phyloP scores from a whole-genome alignment of 495 filamentous ascomycete genomes.

The Penicillium ucsense region DNA sequence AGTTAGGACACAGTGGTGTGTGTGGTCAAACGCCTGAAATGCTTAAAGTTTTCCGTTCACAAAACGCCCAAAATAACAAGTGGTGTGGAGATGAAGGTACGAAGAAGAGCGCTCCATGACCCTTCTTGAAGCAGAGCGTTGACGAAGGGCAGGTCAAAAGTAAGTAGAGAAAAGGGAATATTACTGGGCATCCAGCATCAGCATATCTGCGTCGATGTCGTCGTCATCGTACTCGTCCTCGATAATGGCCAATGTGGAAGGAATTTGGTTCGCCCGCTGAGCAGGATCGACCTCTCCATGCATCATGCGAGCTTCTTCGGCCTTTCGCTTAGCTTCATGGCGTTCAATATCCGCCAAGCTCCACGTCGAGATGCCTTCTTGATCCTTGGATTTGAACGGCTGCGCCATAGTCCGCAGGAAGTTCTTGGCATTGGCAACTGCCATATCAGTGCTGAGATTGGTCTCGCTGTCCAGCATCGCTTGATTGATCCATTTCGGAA shows the following conservation, averaged over 20 bases:
- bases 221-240: slow-evolving; percentile 48
- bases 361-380: slow-evolving; percentile 92
- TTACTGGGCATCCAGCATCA: slow-evolving; percentile 54
- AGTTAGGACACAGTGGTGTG: too few relatives aligned
- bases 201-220: slow-evolving; percentile 47
- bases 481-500: slow-evolving; percentile 96
- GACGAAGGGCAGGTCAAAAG: slow-evolving; percentile 4
- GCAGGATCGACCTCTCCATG: slow-evolving; percentile 19
- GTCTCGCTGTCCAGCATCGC: slow-evolving; percentile 73
- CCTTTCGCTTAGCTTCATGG: slow-evolving; percentile 60
- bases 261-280: slow-evolving; percentile 14
- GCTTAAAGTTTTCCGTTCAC: slow-evolving; percentile 10
- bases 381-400: slow-evolving; percentile 71
- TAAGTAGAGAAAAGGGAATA: slow-evolving; percentile 1
- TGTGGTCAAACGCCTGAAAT: slow-evolving; percentile 10
- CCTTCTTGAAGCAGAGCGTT: neutral
- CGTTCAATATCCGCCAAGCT: slow-evolving; percentile 62
- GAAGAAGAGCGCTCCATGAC: neutral
- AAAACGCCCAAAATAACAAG: neutral
- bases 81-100: too few relatives aligned
- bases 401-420: slow-evolving; percentile 87
- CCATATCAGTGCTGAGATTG: slow-evolving; percentile 91
- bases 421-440: slow-evolving; percentile 74
- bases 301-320: slow-evolving; percentile 52
- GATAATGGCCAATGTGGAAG: slow-evolving; percentile 12